Evolutionary conservation across 2,329 filamentous ascomycete genomes (phyloP).

Genomic region (Biscogniauxia marginata): DNA sequence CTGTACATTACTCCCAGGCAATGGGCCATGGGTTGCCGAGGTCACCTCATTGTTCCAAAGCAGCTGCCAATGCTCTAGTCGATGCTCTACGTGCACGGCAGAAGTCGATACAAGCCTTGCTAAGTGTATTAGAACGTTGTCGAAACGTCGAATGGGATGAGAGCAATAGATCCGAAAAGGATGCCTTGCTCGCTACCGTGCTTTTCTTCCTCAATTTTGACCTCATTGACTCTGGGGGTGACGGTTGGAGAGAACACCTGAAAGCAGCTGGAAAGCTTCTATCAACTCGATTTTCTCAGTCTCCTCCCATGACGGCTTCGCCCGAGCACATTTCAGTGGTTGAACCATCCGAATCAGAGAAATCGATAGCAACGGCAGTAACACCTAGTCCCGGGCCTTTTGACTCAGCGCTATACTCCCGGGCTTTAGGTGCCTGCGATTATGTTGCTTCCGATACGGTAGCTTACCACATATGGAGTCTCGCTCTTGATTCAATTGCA

Average conservation of each 20-base stretch:
- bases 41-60: constrained; percentile 11
- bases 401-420: neutral
- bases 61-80: constrained; percentile 38
- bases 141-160: constrained; percentile 16
- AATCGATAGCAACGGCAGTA: neutral
- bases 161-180: constrained; percentile 40
- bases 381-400: constrained; percentile 1
- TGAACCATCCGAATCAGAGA: neutral
- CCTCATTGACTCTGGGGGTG: constrained; percentile 47
- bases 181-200: constrained; percentile 47
- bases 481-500: constrained; percentile 37
- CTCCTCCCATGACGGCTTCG: neutral
- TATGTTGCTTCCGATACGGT: constrained; percentile 47
- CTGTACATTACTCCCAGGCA: constrained; percentile 48
- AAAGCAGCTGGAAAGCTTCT: constrained; percentile 43
- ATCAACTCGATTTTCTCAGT: neutral
- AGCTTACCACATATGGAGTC: constrained; percentile 34
- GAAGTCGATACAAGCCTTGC: constrained; percentile 44
- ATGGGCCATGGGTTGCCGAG: constrained; percentile 35
- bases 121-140: constrained; percentile 36
- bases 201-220: constrained; percentile 53
- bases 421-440: constrained; percentile 33
- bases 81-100: constrained; percentile 49
- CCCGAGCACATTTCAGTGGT: too few relatives aligned
- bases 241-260: constrained; percentile 47